Evolutionary conservation across 257 asterid genomes (phyloP).

Genomic region (Knoxia roxburghii): DNA sequence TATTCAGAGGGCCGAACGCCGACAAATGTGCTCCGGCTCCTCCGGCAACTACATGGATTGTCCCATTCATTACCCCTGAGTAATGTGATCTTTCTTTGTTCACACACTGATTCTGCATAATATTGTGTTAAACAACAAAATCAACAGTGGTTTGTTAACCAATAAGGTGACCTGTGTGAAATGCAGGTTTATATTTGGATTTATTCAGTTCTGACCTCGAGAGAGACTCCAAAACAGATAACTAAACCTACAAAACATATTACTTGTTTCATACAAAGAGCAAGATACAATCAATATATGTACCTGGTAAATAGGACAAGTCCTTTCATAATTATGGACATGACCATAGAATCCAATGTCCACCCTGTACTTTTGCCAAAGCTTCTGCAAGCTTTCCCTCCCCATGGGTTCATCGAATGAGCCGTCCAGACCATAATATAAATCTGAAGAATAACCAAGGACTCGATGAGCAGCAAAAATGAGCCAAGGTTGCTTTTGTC

Average conservation of each 20-base stretch:
- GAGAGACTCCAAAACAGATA: no score
- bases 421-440: conserved; percentile 28
- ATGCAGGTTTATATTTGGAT: neutral
- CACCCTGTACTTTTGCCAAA: conserved; percentile 46
- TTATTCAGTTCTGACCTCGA: neutral
- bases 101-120: conserved; percentile 46
- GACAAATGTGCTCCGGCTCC: conserved; percentile 67
- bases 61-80: conserved; percentile 61
- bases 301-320: conserved; percentile 47
- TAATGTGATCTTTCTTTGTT: conserved; percentile 40
- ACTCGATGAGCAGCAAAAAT: conserved; percentile 42
- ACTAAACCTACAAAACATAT: neutral
- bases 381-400: conserved; percentile 43
- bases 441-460: conserved; percentile 40
- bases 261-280: neutral
- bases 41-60: conserved; percentile 56
- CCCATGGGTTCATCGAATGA: conserved; percentile 50
- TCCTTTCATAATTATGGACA: conserved; percentile 44
- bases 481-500: conserved; percentile 42
- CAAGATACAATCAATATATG: no score
- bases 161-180: neutral
- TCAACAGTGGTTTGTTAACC: no score
- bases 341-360: conserved; percentile 44
- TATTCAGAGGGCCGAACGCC: conserved; percentile 38
- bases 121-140: neutral